Evolutionary conservation across 345 rosid genomes (phyloP), one percentile per base, ranked within the genome.

Genomic region (Leavenworthia alabamica): DNA sequence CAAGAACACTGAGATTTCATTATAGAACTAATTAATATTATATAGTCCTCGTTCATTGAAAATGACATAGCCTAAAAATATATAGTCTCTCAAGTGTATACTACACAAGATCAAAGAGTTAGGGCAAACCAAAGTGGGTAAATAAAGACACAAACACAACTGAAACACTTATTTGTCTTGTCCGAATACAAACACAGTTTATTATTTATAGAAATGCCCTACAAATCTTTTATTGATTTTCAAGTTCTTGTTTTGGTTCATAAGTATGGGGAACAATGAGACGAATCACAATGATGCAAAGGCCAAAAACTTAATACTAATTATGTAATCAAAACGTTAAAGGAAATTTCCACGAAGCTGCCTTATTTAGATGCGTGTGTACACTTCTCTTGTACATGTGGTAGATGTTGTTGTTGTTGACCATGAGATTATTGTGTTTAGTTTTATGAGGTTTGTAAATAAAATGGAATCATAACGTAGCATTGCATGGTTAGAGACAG

Each of bases 341-440:
- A 32, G 66, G 72, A 68, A 68, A 68, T 26, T 68, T 68, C 72
- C 66, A 23, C 60, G 72, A 68, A 68, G 60, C 46, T 50, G 19
- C n/a, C n/a, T n/a, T n/a, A n/a, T n/a, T n/a, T n/a, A n/a, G n/a
- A n/a, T n/a, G n/a, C n/a, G n/a, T n/a, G n/a, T n/a, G n/a, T n/a
- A n/a, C 12, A 50, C 46, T 41, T 68, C 72, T 59, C 23, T 50
- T 53, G 31, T 59, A 53, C 72, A 68, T 68, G 72, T 58, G 72
- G 54, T 16, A 42, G 37, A 49, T n/a, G n/a, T n/a, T 49, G 53
- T 51, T 68, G 53, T 31, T 68, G 24, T 68, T 35, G 26, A 57
- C 39, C 20, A 32, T 7, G 11, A 16, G 11, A 20, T 42, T 10
- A 40, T 4, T 50, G 17, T 31, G 10, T 64, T 8, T 33, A 14